These are phyloP conservation scores for Serpula lacrymans DNA, from an alignment of 768 basidiomycete species.

Conservation along the genomic window DNA sequence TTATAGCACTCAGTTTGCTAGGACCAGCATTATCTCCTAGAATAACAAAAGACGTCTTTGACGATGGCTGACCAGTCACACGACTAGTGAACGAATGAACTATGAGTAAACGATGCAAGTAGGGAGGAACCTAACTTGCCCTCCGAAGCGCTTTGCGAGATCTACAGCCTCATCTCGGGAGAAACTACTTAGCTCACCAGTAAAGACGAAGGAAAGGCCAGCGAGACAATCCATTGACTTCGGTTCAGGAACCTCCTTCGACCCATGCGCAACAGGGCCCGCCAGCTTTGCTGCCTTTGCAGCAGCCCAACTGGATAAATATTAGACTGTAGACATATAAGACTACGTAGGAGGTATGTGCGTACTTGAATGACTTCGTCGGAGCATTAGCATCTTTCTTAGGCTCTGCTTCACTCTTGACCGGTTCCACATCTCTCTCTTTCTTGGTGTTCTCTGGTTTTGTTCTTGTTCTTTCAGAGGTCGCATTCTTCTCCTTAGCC, in stretches of 20 bases:
- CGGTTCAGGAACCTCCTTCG: constrained; percentile 60
- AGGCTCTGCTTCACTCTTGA: constrained; percentile 4
- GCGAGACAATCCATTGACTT: constrained; percentile 80
- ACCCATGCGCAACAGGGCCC: constrained; percentile 54
- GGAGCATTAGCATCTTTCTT: constrained; percentile 2
- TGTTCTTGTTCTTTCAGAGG: constrained; percentile 1
- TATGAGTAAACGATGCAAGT: neutral
- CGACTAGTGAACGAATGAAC: constrained; percentile 48
- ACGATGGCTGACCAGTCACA: constrained; percentile 83
- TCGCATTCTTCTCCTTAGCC: constrained; percentile 5
- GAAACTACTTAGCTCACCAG: constrained; percentile 85
- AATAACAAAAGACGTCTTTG: constrained; percentile 86
- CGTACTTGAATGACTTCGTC: constrained; percentile 24
- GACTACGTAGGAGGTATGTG: neutral
- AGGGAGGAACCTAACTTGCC: constrained; percentile 48
- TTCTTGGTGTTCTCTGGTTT: constrained; percentile 1
- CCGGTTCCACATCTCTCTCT: neutral
- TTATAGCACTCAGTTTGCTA: constrained; percentile 81
- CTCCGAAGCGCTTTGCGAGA: constrained; percentile 89
- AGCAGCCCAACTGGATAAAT: constrained; percentile 42
- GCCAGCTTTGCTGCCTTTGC: constrained; percentile 60
- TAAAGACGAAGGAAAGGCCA: constrained; percentile 92
- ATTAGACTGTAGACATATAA: neutral
- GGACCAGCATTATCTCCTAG: constrained; percentile 87
- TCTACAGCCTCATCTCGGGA: constrained; percentile 85